Evolutionary conservation across 129 eudicot species (phyloP).

Genomic region (Tagetes erecta): DNA sequence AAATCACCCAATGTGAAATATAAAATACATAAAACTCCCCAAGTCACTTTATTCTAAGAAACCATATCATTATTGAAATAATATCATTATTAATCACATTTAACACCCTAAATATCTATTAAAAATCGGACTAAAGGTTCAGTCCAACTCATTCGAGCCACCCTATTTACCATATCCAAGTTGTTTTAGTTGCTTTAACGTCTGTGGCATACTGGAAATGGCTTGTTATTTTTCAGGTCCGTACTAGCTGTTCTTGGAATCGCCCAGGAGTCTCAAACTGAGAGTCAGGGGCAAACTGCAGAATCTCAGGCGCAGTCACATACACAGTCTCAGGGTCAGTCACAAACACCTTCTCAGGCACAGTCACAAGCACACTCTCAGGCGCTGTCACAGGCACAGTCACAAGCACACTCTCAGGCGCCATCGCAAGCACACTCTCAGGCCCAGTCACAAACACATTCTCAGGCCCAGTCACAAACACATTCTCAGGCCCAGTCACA

Average conservation of each 20-base stretch:
- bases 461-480: slow-evolving; percentile 48
- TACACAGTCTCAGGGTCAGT: slow-evolving; percentile 45
- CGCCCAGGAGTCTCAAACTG: slow-evolving; percentile 53
- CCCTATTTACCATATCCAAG: background rate
- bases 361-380: slow-evolving; percentile 44
- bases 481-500: slow-evolving; percentile 45
- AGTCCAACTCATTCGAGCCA: background rate
- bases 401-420: slow-evolving; percentile 43
- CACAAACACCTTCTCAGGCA: slow-evolving; percentile 44
- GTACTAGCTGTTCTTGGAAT: slow-evolving; percentile 71
- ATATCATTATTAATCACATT: too few relatives aligned
- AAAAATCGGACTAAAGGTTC: background rate
- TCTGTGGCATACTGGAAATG: background rate
- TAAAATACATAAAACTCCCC: background rate
- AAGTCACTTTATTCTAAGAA: background rate
- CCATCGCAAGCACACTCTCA: slow-evolving; percentile 30
- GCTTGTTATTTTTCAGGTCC: slow-evolving; percentile 48
- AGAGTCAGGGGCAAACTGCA: slow-evolving; percentile 49
- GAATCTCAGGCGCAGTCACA: slow-evolving; percentile 46
- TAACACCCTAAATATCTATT: background rate
- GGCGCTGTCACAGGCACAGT: slow-evolving; percentile 44
- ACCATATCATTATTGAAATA: background rate
- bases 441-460: slow-evolving; percentile 47
- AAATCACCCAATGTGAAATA: background rate
- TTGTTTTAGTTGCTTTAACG: slow-evolving; percentile 6